Base-by-base conservation (phyloP, 495 filamentous ascomycete species). In the Aspergillus kassunensis region DNA sequence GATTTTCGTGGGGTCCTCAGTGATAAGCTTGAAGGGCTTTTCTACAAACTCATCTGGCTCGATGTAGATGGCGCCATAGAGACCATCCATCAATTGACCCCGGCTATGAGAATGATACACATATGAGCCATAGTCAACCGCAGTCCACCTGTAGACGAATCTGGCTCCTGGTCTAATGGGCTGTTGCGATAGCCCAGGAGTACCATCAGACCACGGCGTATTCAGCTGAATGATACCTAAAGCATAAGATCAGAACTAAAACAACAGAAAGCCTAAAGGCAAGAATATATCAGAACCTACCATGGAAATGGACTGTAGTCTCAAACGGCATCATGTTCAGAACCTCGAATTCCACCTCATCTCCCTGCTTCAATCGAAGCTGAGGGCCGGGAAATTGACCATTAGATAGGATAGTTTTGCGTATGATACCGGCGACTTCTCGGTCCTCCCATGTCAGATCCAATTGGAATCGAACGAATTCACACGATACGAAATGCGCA, bases 341-440 rank as follows among this genome's bases (percentile, higher is more conserved):
- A 6, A 86, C 80, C 13, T 76, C 70, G 15, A 87, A 79, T 31
- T 84, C 69, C 49, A 85, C 81, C 40, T 71, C 69, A 56, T 86
- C 81, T 4, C 82, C 82, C 67, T 84, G 78, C 55, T 83, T 77
- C 4, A 83, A 66, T 36, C 74, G 70, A 42, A 87, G 70, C 18
- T 72, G 47, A 0, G 82, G 84, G 1, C 78, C 82, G 3, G 84
- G 84, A 44, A 77, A 80, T 18, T 81, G 78, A 2, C 77, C 79
- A 66, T 87, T 87, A 40, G 33, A 76, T 8, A 82, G 71, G 8
- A 86, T 75, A 2, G 80, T 64, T n/a, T 74, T 59, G 36, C 79
- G 63, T n/a, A 57, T 44, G 6, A 59, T 39, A 12, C 69, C 69
- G 12, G 69, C 67, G 19, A 67, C 56, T 2, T 58, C 55, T 13